Percentiles rank a stretch among this genome's conserved stretches.
These are phyloP conservation scores for Lotmaria passim DNA, from an alignment of 208 protist genomes.

Conservation along the genomic window DNA sequence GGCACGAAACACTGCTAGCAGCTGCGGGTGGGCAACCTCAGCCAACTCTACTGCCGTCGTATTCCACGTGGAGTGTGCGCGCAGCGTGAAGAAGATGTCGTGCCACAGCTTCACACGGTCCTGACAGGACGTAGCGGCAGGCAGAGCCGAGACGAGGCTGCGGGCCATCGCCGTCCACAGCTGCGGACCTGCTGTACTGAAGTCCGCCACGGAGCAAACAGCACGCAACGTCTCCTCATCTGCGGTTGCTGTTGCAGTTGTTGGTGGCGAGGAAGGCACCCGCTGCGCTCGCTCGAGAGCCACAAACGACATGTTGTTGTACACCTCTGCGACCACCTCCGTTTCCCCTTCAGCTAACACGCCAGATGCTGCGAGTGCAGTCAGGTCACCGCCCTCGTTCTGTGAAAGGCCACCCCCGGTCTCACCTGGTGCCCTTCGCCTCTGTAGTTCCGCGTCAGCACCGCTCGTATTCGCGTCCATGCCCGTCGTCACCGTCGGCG, in stretches of 20 bases:
- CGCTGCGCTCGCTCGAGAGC: conserved; percentile 3
- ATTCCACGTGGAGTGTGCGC: conserved; percentile 26
- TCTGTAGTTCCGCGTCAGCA: background rate
- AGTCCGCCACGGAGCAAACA: conserved; percentile 12
- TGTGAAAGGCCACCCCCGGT: background rate
- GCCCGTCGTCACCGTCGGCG: background rate
- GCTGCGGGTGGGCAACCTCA: conserved; percentile 21
- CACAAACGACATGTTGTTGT: conserved; percentile 9
- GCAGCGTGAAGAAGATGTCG: conserved; percentile 51
- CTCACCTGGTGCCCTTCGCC: background rate
- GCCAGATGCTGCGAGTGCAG: background rate
- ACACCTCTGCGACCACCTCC: conserved; percentile 13
- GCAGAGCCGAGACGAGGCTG: background rate
- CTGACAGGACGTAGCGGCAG: background rate
- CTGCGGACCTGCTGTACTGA: conserved; percentile 8
- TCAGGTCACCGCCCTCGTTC: background rate
- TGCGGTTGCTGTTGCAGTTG: background rate
- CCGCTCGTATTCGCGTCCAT: too few species aligned
- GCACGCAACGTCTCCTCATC: background rate
- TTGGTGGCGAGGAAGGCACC: background rate
- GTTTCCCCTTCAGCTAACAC: background rate
- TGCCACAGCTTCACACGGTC: conserved; percentile 52
- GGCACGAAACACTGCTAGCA: conserved; percentile 19
- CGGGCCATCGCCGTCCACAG: conserved; percentile 11
- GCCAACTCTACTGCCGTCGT: conserved; percentile 10